These are phyloP conservation scores for Vanrija sp. DNA, from an alignment of 1,284 basidiomycete species.

Conservation along the genomic window DNA sequence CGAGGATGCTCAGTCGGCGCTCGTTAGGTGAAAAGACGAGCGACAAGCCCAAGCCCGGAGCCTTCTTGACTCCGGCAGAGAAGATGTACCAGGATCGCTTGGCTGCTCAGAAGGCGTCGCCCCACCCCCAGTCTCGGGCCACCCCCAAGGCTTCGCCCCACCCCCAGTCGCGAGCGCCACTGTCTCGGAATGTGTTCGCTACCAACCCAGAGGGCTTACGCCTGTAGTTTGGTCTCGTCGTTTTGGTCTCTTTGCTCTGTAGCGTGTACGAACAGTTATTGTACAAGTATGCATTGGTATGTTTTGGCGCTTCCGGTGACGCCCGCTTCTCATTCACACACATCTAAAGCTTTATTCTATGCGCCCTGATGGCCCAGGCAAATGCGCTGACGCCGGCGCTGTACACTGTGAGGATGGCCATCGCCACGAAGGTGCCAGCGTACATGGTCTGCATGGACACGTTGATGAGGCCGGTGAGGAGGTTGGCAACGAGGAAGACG, in stretches of 20 bases:
- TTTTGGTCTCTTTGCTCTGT: no score
- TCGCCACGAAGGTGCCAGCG: constrained; percentile 50
- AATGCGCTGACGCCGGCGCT: constrained; percentile 57
- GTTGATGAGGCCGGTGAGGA: constrained; percentile 82
- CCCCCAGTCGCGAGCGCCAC: no score
- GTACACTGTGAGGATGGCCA: constrained; percentile 67
- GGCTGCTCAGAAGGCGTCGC: background rate
- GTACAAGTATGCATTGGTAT: constrained; percentile 1
- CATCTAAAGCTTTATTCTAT: constrained; percentile 12
- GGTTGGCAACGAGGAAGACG: constrained; percentile 81
- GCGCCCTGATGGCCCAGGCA: constrained; percentile 55
- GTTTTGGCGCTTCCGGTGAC: no score
- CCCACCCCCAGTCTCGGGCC: no score
- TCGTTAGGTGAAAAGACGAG: background rate
- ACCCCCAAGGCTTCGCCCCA: no score
- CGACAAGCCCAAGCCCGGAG: no score
- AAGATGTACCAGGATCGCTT: background rate
- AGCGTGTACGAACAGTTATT: background rate
- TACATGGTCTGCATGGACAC: constrained; percentile 80
- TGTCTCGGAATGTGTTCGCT: no score
- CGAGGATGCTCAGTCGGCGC: background rate
- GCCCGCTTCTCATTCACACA: no score
- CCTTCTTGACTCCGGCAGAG: no score
- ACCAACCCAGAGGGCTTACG: no score
- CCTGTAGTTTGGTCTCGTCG: no score